phyloP scores from a whole-genome alignment of 106 monocot species.

The Chionographis japonica region DNA sequence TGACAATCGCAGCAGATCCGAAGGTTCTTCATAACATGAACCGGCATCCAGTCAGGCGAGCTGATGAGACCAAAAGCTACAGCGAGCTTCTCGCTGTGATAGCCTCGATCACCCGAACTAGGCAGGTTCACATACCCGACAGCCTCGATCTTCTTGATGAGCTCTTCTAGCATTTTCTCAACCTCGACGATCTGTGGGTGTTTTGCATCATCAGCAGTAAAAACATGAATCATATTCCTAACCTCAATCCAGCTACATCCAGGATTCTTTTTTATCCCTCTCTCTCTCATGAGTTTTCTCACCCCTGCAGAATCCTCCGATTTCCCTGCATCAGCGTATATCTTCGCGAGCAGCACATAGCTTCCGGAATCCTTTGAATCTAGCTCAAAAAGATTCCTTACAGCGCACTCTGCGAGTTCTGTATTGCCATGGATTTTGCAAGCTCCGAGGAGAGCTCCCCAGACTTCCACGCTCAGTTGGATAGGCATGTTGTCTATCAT shows the following conservation, averaged over 20 bases:
- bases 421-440: constrained; percentile 65
- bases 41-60: constrained; percentile 56
- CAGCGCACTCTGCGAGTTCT: constrained; percentile 59
- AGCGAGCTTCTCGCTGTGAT: constrained; percentile 83
- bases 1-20: constrained; percentile 71
- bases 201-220: constrained; percentile 62
- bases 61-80: constrained; percentile 64
- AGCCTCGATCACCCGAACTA: constrained; percentile 15
- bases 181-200: constrained; percentile 59
- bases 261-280: constrained; percentile 72
- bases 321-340: constrained; percentile 69
- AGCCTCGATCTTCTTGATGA: constrained; percentile 44
- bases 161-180: constrained; percentile 26
- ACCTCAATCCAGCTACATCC: constrained; percentile 91
- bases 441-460: constrained; percentile 86
- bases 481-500: constrained; percentile 70
- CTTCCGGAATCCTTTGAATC: constrained; percentile 75
- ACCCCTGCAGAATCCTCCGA: constrained; percentile 47
- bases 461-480: constrained; percentile 53
- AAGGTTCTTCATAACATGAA: constrained; percentile 84
- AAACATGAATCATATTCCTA: constrained; percentile 58
- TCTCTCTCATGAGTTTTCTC: constrained; percentile 82
- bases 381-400: constrained; percentile 48
- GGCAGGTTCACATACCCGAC: constrained; percentile 31
- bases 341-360: constrained; percentile 65